phyloP scores from a whole-genome alignment of 2,329 filamentous ascomycete species.

The Fusarium begoniae region DNA sequence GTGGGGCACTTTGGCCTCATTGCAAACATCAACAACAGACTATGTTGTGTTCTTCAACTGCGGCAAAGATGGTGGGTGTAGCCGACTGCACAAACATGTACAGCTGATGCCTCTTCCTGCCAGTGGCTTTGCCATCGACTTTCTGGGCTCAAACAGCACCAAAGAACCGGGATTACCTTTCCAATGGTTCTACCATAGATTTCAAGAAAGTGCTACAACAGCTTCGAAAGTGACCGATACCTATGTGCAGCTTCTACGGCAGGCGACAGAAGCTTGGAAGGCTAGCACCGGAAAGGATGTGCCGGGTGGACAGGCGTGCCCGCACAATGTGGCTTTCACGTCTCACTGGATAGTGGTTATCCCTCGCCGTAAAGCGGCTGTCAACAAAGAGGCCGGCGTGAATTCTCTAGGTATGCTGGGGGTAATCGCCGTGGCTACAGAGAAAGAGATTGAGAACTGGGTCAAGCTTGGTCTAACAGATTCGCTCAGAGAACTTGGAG shows the following conservation, averaged over 20 bases:
- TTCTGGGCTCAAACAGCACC: not conserved
- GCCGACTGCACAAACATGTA: not conserved
- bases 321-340: conserved; percentile 2
- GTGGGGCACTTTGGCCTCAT: not conserved
- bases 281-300: not conserved
- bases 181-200: not conserved
- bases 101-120: not conserved
- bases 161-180: not conserved
- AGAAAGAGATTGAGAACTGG: not conserved
- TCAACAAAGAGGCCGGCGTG: not conserved
- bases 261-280: not conserved
- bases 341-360: not conserved
- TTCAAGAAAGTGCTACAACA: not conserved
- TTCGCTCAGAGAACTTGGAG: not conserved
- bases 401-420: conserved; percentile 1
- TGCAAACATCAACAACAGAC: not conserved
- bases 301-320: not conserved
- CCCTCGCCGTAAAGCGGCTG: not conserved
- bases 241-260: not conserved
- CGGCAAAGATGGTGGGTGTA: not conserved
- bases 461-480: not conserved
- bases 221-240: not conserved
- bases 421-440: not conserved
- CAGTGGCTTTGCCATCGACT: not conserved
- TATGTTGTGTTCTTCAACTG: not conserved